Evolutionary conservation across 768 basidiomycete genomes (phyloP), one percentile per base, ranked within the genome.

Genomic region (Candolleomyces aberdarensis): DNA sequence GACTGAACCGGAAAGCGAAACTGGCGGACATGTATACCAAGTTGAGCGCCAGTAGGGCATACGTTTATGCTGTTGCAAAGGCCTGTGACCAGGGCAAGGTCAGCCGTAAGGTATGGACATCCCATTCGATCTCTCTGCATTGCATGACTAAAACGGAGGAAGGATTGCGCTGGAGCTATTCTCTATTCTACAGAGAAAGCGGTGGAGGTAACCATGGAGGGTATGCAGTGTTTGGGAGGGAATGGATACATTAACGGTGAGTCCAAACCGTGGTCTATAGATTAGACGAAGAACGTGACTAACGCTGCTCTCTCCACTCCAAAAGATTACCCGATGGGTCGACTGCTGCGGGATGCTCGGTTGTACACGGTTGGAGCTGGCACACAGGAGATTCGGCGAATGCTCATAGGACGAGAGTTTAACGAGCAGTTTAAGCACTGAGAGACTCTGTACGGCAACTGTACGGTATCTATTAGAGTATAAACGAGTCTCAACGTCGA

Each of bases 131-230:
- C 10, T 40, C 48, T 19, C 15, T 59, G 44, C 62, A n/a, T 15
- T 54, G 39, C 55, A 19, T 40, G 19, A 43, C 26, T 32, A 19
- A 52, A 43, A 56, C 36, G 51, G 19, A 64, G 49, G 36, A 70
- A 95, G 94, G 96, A 98, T 69, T 98, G 96, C 66, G 96, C 96
- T 9, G 95, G 94, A 17, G 93, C 92, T 1, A 97, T 98, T 62
- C 70, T 98, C 49, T 96, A 96, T 74, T 92, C 94, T 19, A 94
- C 94, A 0, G 96, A 98, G 68, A 89, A 86, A 67, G 91, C 94
- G 26, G 87, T 96, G 22, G 93, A 97, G 72, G 92, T 97, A 13
- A 87, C 94, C 3, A 75, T 92, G 67, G 94, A 96, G 69, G 92
- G 85, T 9, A 94, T 94, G 89, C 95, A 96, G 67, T 95, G 92